A percentile compares a stretch with the other conserved stretches of the same genome.
These are phyloP conservation scores for Penicillium alfredii DNA, from an alignment of 495 filamentous ascomycete genomes.

Conservation along the genomic window DNA sequence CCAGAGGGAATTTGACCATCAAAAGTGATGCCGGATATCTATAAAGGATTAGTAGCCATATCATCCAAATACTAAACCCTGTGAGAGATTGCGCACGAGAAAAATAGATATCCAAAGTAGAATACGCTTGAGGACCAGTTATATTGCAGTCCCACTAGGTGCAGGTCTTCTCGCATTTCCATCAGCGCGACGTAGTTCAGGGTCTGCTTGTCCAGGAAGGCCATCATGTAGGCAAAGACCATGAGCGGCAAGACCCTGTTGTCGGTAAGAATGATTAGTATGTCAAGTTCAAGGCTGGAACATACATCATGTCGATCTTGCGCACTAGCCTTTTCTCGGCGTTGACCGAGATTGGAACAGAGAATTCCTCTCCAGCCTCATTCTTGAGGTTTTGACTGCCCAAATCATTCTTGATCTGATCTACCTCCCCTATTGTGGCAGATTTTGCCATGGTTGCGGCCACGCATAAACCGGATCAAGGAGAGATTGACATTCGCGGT, in stretches of 20 bases:
- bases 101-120: constrained; percentile 54
- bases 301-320: constrained; percentile 22
- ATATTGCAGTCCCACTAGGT: constrained; percentile 47
- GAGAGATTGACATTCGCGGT: too few species aligned
- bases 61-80: too few species aligned
- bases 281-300: neutral
- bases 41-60: too few species aligned
- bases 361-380: constrained; percentile 10
- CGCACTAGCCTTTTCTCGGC: constrained; percentile 20
- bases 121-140: constrained; percentile 49
- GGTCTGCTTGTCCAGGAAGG: constrained; percentile 50
- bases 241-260: constrained; percentile 22
- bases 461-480: too few species aligned
- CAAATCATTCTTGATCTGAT: neutral
- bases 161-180: constrained; percentile 38
- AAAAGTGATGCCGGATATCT: constrained; percentile 35
- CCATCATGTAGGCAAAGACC: constrained; percentile 33
- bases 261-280: neutral
- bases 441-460: too few species aligned
- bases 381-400: constrained; percentile 13
- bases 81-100: constrained; percentile 22
- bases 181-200: constrained; percentile 30
- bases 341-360: constrained; percentile 4
- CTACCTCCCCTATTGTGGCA: too few species aligned
- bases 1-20: constrained; percentile 31